These are phyloP conservation scores for Pythium sukuiense DNA, from an alignment of 352 stramenopile species.

Conservation along the genomic window DNA sequence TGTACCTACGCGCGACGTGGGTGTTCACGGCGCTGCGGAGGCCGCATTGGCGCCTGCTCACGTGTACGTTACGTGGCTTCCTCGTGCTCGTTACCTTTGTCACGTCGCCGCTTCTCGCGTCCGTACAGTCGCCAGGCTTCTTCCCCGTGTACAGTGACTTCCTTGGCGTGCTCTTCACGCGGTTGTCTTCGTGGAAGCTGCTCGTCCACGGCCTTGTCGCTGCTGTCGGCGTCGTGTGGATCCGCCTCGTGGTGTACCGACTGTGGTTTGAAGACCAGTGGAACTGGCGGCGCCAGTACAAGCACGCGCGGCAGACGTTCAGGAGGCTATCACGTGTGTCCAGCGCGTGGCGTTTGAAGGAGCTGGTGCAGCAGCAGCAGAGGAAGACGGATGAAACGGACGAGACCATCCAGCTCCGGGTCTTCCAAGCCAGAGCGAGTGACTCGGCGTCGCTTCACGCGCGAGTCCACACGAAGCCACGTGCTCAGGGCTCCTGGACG, in stretches of 20 bases:
- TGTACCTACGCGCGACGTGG: conserved; percentile 33
- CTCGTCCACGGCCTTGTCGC: conserved; percentile 34
- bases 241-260: conserved; percentile 46
- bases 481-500: conserved; percentile 57
- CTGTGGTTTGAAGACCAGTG: conserved; percentile 39
- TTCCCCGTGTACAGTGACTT: conserved; percentile 49
- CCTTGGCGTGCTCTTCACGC: conserved; percentile 22
- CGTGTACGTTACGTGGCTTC: conserved; percentile 35
- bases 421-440: conserved; percentile 22
- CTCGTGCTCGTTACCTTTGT: conserved; percentile 39
- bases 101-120: conserved; percentile 44
- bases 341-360: conserved; percentile 3
- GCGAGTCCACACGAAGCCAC: conserved; percentile 17
- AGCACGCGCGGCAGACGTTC: conserved; percentile 30
- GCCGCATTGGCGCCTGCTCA: conserved; percentile 35
- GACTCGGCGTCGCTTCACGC: conserved; percentile 19
- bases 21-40: conserved; percentile 42
- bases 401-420: conserved; percentile 25
- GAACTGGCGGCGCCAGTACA: conserved; percentile 46
- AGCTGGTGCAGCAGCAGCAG: neutral
- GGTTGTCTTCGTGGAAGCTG: conserved; percentile 32
- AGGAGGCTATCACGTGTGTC: conserved; percentile 18
- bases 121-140: conserved; percentile 26
- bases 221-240: conserved; percentile 25
- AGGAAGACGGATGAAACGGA: neutral